Evolutionary conservation across 768 basidiomycete genomes (phyloP).

Genomic region (Agaricus subrufescens): DNA sequence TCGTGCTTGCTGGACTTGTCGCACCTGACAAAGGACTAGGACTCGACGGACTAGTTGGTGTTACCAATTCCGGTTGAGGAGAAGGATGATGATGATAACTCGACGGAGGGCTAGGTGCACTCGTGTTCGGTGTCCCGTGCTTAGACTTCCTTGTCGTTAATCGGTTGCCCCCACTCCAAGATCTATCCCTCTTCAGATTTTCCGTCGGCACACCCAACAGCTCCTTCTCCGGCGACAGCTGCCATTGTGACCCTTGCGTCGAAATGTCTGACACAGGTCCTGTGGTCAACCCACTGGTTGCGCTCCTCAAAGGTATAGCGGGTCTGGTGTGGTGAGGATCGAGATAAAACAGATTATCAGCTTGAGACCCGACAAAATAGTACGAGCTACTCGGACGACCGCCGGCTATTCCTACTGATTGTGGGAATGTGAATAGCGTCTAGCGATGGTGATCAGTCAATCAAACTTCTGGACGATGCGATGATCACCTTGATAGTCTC

Average conservation of each 20-base stretch:
- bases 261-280: background rate
- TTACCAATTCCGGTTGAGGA: constrained; percentile 15
- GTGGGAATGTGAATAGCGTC: constrained; percentile 89
- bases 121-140: background rate
- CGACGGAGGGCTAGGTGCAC: constrained; percentile 14
- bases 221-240: too few species aligned
- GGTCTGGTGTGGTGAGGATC: constrained; percentile 79
- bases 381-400: constrained; percentile 96
- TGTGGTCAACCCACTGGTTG: constrained; percentile 1
- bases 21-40: constrained; percentile 35
- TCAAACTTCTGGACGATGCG: background rate
- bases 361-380: constrained; percentile 94
- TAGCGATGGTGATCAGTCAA: constrained; percentile 22
- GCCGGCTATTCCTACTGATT: constrained; percentile 95
- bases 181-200: too few species aligned
- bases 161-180: constrained; percentile 4
- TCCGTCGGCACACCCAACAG: too few species aligned
- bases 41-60: constrained; percentile 45
- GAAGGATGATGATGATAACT: constrained; percentile 15
- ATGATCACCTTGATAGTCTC: constrained; percentile 55
- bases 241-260: background rate
- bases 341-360: constrained; percentile 80
- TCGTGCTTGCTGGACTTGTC: constrained; percentile 32
- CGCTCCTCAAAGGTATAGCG: constrained; percentile 62
- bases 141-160: background rate